These are phyloP conservation scores for Cordyceps cicadae DNA, from an alignment of 2,329 filamentous ascomycete genomes.

Conservation along the genomic window DNA sequence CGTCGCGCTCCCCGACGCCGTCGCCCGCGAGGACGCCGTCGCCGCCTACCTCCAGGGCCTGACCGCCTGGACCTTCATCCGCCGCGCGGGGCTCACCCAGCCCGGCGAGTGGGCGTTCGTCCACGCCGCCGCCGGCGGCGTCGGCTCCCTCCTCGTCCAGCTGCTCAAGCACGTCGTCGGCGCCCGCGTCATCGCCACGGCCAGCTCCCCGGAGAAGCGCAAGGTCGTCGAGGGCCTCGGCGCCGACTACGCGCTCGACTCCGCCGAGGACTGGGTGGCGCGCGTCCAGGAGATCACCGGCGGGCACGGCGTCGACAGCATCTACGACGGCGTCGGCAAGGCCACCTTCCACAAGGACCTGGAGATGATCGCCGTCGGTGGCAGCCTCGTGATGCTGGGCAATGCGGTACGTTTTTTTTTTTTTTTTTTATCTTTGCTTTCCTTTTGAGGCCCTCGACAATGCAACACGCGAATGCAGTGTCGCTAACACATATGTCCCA, in stretches of 20 bases:
- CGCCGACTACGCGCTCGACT: conserved; percentile 65
- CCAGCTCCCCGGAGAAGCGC: conserved; percentile 64
- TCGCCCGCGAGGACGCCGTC: conserved; percentile 55
- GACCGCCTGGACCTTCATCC: conserved; percentile 71
- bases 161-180: conserved; percentile 63
- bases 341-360: conserved; percentile 73
- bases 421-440: no score
- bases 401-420: conserved; percentile 57
- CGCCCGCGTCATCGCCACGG: conserved; percentile 72
- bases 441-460: neutral
- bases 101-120: conserved; percentile 75
- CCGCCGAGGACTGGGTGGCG: conserved; percentile 48
- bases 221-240: conserved; percentile 61
- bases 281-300: conserved; percentile 62
- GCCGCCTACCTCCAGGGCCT: conserved; percentile 72
- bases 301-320: conserved; percentile 63
- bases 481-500: conserved; percentile 18
- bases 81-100: conserved; percentile 68
- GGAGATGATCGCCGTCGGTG: conserved; percentile 67
- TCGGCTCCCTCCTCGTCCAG: conserved; percentile 68
- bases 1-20: conserved; percentile 53
- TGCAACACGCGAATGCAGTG: neutral
- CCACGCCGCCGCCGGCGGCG: conserved; percentile 78
- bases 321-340: conserved; percentile 83
- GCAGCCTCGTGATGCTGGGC: conserved; percentile 68